Percentiles rank a stretch among this genome's conserved stretches.
Evolutionary conservation across 2,329 filamentous ascomycete species (phyloP).

Genomic region (Ceratocystis cubensis): DNA sequence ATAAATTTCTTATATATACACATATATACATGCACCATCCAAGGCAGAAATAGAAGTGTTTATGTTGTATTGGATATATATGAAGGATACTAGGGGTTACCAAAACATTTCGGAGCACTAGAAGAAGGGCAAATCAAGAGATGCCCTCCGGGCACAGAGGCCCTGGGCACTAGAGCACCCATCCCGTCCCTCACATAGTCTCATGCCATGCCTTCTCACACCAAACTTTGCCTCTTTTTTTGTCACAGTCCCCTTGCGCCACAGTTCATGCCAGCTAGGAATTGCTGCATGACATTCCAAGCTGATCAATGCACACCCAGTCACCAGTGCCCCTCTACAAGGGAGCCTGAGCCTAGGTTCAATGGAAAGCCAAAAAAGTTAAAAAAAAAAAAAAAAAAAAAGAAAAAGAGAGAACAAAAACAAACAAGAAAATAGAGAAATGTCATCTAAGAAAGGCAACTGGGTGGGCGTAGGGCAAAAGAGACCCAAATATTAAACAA

Average conservation of each 20-base stretch:
- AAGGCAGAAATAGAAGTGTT: not conserved
- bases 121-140: not conserved
- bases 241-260: constrained; percentile 3
- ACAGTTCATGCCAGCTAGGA: constrained; percentile 8
- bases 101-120: not conserved
- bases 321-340: not conserved
- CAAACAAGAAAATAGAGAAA: not conserved
- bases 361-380: too few species aligned
- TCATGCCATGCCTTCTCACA: not conserved
- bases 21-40: not conserved
- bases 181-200: not conserved
- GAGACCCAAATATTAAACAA: not conserved
- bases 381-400: not conserved
- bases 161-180: not conserved
- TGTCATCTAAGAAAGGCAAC: not conserved
- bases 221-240: not conserved
- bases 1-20: too few species aligned
- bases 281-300: constrained; percentile 1
- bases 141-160: not conserved
- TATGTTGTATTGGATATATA: constrained; percentile 9
- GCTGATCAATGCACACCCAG: not conserved
- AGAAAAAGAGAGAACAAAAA: not conserved
- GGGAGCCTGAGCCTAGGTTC: not conserved
- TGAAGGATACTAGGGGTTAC: not conserved
- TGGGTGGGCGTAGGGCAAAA: not conserved